Conservation (phyloP, 2,329 filamentous ascomycete genomes). For the Alternaria ventricosa region DNA sequence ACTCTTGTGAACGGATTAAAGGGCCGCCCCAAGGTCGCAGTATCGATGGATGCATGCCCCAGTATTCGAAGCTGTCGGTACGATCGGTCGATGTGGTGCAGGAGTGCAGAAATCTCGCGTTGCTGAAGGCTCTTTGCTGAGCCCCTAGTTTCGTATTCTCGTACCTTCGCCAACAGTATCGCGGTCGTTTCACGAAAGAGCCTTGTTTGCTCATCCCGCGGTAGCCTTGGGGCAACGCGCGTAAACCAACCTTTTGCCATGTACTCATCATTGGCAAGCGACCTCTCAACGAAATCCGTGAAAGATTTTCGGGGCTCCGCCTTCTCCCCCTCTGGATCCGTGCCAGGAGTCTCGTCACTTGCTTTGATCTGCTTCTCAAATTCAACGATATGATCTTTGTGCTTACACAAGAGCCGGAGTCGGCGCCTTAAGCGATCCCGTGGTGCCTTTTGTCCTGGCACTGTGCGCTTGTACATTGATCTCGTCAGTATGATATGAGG, state of each 20-base stretch:
- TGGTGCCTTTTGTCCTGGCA: not conserved
- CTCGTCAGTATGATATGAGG: not conserved
- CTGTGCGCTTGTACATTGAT: not conserved
- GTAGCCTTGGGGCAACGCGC: not conserved
- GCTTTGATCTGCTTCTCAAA: not conserved
- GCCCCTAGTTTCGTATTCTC: not conserved
- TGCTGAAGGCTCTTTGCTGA: not conserved
- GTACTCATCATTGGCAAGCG: not conserved
- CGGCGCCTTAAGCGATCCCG: not conserved
- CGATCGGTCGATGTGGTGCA: not conserved
- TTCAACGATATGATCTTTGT: not conserved
- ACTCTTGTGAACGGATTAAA: not conserved
- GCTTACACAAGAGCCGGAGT: not conserved
- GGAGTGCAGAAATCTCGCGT: not conserved
- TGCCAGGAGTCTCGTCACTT: not conserved
- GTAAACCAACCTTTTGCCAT: not conserved
- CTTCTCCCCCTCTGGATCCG: not conserved
- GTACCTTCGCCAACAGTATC: not conserved
- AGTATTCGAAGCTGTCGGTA: not conserved
- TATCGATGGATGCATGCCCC: not conserved
- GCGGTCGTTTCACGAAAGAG: not conserved
- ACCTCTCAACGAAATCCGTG: not conserved
- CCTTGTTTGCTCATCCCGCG: not conserved
- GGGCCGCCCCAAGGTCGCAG: not conserved
- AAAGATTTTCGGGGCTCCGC: not conserved